Conservation (phyloP, 148 eudicot genomes). For the Persicaria tinctoria region DNA sequence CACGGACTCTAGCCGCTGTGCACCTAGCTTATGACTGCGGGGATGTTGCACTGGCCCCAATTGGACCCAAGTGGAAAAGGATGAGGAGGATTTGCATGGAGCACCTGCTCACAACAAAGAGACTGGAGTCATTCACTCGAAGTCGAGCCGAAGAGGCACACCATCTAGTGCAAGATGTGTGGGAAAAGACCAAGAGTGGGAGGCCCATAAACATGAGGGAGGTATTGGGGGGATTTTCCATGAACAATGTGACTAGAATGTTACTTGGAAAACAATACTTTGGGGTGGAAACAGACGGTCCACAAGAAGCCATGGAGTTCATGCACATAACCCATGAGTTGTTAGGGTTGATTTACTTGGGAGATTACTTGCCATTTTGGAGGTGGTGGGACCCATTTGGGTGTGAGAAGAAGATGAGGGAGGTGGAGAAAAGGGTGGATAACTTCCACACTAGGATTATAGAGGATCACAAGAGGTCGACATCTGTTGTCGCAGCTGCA, state of each 20-base stretch:
- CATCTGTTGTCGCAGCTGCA: conserved; percentile 11
- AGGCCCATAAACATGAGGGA: conserved; percentile 58
- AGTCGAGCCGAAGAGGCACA: conserved; percentile 78
- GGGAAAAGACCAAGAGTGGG: conserved; percentile 33
- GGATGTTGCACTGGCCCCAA: conserved; percentile 89
- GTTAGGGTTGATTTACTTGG: conserved; percentile 80
- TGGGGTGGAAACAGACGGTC: conserved; percentile 63
- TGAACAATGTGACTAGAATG: conserved; percentile 98
- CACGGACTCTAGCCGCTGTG: conserved; percentile 70
- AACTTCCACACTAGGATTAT: conserved; percentile 71
- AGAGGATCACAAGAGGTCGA: conserved; percentile 55
- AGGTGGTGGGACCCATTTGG: conserved; percentile 89
- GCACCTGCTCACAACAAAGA: conserved; percentile 64
- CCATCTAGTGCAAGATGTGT: conserved; percentile 61
- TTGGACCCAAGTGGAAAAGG: conserved; percentile 91
- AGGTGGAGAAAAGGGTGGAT: conserved; percentile 87
- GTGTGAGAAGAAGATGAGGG: conserved; percentile 88
- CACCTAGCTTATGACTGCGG: conserved; percentile 78
- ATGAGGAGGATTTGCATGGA: conserved; percentile 96
- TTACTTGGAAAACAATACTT: conserved; percentile 87
- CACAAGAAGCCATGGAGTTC: conserved; percentile 80
- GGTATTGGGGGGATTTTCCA: conserved; percentile 82
- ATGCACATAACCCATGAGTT: conserved; percentile 93
- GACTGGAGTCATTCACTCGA: conserved; percentile 60
- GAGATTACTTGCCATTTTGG: conserved; percentile 94